Evolutionary conservation across 345 rosid species (phyloP), one percentile per base, ranked within the genome.

Genomic region (Ceriops zippeliana): DNA sequence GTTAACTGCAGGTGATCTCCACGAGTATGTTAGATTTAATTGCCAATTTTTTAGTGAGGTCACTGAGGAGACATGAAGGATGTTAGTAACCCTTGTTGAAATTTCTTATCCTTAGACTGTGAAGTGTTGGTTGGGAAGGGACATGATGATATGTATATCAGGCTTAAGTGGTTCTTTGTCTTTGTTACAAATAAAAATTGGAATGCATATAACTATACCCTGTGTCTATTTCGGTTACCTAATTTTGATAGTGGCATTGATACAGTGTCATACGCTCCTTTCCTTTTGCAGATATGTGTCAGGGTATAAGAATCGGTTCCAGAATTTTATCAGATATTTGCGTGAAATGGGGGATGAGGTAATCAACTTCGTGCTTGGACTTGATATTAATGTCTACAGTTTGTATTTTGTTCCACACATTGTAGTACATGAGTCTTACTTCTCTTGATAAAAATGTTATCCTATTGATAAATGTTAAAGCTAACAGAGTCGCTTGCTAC

Each of bases 271-370:
- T 54, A 26, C 52, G 24, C 28, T 77, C 70, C n/a, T 75, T 73
- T 81, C 73, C 17, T 47, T 66, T 67, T 76, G 80, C 96, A 95
- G 99, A 21, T 95, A 95, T 80, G 90, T 95, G 42, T 95, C 99
- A 5, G 99, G 99, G 30, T 95, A 95, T 70, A 95, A 95, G 67
- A 95, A 95, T 75, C 86, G 99, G 56, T 95, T 91, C 86, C 99
- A 95, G 85, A 95, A 95, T 75, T 95, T 95, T 69, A 95, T 95
- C 67, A 91, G 76, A 76, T 88, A 89, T 74, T 84, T 95, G 57
- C 86, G 98, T 28, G 99, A 95, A 85, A 87, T 91, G 97, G 99
- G 98, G 56, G 99, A 95, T 75, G 99, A 95, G 97, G 99, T 90
- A 82, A 58, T 34, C 34, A n/a, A 21, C 16, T 56, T 24, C 17